phyloP scores from a whole-genome alignment of 1,139 yeast species.

The Candida sp. region DNA sequence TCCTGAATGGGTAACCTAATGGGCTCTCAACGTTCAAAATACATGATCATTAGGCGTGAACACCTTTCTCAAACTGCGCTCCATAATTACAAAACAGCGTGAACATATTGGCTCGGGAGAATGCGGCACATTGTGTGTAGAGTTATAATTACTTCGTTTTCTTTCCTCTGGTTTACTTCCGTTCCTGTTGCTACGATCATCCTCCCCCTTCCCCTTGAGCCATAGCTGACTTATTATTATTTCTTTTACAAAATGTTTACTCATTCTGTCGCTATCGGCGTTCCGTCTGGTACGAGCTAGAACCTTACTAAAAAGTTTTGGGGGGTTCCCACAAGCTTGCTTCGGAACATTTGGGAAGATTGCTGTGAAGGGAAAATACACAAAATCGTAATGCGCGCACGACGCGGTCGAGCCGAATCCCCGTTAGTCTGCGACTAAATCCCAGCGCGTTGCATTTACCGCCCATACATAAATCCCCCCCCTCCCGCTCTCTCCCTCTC shows the following conservation, averaged over 20 bases:
- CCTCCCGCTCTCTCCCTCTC: too few relatives aligned
- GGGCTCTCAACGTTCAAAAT: neutral
- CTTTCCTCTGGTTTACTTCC: neutral
- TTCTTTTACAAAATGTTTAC: neutral
- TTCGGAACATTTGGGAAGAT: neutral
- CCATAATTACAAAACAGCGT: neutral
- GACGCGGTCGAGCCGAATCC: too few relatives aligned
- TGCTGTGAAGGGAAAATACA: neutral
- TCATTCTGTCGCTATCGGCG: neutral
- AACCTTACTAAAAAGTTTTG: neutral
- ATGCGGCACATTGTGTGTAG: conserved; percentile 1
- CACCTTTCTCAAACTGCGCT: neutral
- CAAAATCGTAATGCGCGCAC: neutral
- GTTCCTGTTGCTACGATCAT: neutral
- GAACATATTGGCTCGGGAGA: neutral
- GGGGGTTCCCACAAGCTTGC: too few relatives aligned
- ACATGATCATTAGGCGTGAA: neutral
- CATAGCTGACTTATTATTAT: too few relatives aligned
- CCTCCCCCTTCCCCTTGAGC: neutral
- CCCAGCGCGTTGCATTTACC: too few relatives aligned
- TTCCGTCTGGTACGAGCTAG: neutral
- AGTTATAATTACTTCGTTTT: neutral
- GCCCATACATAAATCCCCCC: too few relatives aligned
- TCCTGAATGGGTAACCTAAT: neutral
- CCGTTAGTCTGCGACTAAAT: too few relatives aligned